Conservation (phyloP, 768 basidiomycete genomes). For the Phanerodontia chrysosporium region DNA sequence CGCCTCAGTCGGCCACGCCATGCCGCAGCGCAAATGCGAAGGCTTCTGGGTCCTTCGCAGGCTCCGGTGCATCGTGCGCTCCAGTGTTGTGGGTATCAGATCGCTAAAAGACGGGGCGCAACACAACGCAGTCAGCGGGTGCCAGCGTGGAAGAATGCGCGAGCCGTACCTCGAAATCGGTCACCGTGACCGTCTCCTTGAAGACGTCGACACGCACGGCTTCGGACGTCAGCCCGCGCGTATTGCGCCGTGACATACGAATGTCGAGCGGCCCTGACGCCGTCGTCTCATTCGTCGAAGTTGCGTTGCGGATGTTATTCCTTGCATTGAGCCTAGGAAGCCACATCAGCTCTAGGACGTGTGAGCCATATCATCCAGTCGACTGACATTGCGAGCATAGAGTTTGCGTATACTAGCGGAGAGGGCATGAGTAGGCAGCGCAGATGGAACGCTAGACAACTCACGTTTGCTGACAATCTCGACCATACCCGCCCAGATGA, state of each 20-base stretch:
- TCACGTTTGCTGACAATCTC: conserved; percentile 7
- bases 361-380: not conserved
- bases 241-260: not conserved
- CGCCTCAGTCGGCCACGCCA: not conserved
- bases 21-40: not conserved
- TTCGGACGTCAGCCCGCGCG: not conserved
- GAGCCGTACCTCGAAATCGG: not conserved
- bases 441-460: not conserved
- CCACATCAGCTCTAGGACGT: not conserved
- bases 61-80: not conserved
- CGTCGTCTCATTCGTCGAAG: not conserved
- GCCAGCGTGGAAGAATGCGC: not conserved
- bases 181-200: conserved; percentile 3
- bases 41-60: not conserved
- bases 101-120: not conserved
- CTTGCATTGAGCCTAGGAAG: not conserved
- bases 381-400: conserved; percentile 6
- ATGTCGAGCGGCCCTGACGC: not conserved
- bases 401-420: conserved; percentile 5
- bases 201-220: not conserved
- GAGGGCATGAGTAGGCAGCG: not conserved
- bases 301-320: not conserved
- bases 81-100: not conserved
- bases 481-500: conserved; percentile 1
- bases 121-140: not conserved